phyloP scores from a whole-genome alignment of 2,329 filamentous ascomycete genomes.

The Trichoderma aggressivum region DNA sequence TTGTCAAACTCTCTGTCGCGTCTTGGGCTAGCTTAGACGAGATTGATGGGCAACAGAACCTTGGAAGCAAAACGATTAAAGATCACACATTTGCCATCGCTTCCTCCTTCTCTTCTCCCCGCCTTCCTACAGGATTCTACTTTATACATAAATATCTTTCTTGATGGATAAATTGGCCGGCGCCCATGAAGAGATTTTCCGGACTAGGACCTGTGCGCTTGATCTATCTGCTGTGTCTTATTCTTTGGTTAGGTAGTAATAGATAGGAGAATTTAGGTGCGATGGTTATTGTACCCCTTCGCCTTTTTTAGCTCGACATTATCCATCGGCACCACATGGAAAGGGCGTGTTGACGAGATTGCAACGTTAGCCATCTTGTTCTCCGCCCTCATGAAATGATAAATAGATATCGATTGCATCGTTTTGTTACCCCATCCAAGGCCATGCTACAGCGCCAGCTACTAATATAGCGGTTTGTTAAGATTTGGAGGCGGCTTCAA shows the following conservation, averaged over 20 bases:
- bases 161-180: too few species aligned
- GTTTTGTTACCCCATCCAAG: background rate
- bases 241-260: too few species aligned
- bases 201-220: too few species aligned
- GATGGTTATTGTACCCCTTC: background rate
- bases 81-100: background rate
- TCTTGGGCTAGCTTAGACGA: too few species aligned
- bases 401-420: background rate
- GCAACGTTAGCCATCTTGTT: background rate
- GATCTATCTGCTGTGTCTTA: too few species aligned
- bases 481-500: background rate
- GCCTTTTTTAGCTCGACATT: background rate
- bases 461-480: background rate
- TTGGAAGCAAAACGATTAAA: background rate
- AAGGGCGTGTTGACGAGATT: background rate
- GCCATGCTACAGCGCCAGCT: background rate
- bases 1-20: too few species aligned
- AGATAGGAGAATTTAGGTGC: background rate
- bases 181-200: too few species aligned
- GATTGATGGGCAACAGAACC: too few species aligned
- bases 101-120: background rate
- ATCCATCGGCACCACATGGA: background rate
- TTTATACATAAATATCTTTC: too few species aligned
- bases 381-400: background rate
- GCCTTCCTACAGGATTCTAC: background rate